Evolutionary conservation across 768 basidiomycete species (phyloP).

Genomic region (Russula vinacea): DNA sequence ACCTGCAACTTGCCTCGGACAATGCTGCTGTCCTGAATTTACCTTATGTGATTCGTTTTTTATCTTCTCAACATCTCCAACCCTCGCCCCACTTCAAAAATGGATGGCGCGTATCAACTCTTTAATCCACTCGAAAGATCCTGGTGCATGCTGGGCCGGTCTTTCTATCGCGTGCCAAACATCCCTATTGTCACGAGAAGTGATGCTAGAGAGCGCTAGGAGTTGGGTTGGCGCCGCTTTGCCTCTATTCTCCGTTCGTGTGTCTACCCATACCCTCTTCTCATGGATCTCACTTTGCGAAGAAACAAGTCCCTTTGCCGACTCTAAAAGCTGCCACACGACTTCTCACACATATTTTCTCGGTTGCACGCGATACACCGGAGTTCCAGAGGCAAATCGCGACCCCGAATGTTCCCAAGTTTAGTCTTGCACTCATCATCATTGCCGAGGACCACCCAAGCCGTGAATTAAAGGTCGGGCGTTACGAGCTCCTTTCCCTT

Average conservation of each 20-base stretch:
- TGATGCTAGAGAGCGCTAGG: constrained; percentile 69
- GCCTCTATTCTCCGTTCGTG: constrained; percentile 67
- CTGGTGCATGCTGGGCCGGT: constrained; percentile 78
- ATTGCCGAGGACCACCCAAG: constrained; percentile 53
- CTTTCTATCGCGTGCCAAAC: constrained; percentile 70
- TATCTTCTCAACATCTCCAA: constrained; percentile 50
- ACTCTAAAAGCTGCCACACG: constrained; percentile 61
- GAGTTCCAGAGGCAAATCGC: constrained; percentile 83
- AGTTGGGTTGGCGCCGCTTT: constrained; percentile 66
- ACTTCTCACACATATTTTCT: constrained; percentile 61
- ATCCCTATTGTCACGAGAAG: constrained; percentile 50
- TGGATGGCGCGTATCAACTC: constrained; percentile 74
- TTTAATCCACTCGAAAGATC: constrained; percentile 71
- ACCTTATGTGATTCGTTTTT: constrained; percentile 54
- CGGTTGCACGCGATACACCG: constrained; percentile 52
- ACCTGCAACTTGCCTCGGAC: constrained; percentile 71
- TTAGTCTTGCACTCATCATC: constrained; percentile 54
- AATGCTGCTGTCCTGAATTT: constrained; percentile 55
- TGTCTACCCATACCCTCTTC: constrained; percentile 31
- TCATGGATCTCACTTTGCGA: constrained; percentile 35
- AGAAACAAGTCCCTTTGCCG: constrained; percentile 69
- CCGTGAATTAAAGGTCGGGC: constrained; percentile 52
- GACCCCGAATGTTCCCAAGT: constrained; percentile 69
- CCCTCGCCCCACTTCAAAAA: constrained; percentile 69
- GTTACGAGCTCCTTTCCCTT: not conserved